phyloP scores from a whole-genome alignment of 495 filamentous ascomycete species.

The Cercophora sp. region DNA sequence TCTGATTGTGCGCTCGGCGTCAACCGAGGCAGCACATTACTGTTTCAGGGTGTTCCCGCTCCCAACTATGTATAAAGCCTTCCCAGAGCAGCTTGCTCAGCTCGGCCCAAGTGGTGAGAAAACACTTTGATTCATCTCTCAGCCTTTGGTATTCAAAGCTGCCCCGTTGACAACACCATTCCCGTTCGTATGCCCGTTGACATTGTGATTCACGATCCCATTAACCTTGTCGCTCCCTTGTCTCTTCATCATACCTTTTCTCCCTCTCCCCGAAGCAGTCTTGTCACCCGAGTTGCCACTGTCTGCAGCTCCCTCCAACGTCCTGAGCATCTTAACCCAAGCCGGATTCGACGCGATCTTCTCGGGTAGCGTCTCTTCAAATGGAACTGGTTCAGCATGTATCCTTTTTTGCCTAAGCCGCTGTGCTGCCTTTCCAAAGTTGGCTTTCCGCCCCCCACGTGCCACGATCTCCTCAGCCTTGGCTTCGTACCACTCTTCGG shows the following conservation, averaged over 20 bases:
- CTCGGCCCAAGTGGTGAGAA: no score
- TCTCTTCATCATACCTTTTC: background rate
- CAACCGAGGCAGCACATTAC: no score
- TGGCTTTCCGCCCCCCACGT: conserved; percentile 38
- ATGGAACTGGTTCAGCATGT: conserved; percentile 12
- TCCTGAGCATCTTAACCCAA: conserved; percentile 23
- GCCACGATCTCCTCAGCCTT: conserved; percentile 42
- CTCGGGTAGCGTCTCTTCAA: conserved; percentile 25
- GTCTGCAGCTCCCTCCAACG: conserved; percentile 11
- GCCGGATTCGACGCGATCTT: conserved; percentile 25
- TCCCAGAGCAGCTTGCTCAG: no score
- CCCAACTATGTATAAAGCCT: no score
- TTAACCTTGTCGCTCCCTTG: background rate
- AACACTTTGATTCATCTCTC: no score
- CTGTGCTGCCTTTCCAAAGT: conserved; percentile 37
- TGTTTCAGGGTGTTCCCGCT: no score
- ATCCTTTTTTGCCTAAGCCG: conserved; percentile 28
- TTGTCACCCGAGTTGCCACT: no score
- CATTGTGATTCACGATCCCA: background rate
- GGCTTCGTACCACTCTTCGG: conserved; percentile 33
- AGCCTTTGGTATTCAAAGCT: no score
- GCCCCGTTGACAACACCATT: no score
- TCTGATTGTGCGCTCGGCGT: no score
- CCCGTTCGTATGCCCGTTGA: background rate
- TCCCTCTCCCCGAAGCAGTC: background rate